Base-by-base conservation (phyloP, 768 basidiomycete species). In the Neoboletus magnificus region DNA sequence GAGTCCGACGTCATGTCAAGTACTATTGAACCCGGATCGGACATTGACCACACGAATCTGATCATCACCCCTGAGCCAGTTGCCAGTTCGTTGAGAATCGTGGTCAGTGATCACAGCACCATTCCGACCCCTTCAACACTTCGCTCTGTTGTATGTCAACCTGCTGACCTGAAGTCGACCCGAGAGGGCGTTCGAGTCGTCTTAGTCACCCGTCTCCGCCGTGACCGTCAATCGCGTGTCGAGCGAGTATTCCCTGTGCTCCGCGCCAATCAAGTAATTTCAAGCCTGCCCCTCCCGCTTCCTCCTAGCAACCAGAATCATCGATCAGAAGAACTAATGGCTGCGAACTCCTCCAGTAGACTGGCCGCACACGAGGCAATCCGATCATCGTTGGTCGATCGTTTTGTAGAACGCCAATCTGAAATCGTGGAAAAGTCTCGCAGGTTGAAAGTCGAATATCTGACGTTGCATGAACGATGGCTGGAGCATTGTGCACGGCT, bases 391-490 rank as follows among this genome's bases (percentile, higher is more conserved):
- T 73, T 91, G 40, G 72, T 77, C 40, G 75, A 79, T 55, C 81
- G 77, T 55, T 82, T 91, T 60, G 74, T 74, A 30, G 73, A 77
- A 60, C 81, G 82, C 8, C 78, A 84, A 59, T 72, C 72, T 6
- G 67, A 73, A 46, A 68, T 85, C 29, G 66, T 75, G 25, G 78
- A 76, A 51, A 92, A 92, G 71, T 71, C 79, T 20, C 66, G 77
- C 39, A 75, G 70, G 20, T 74, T 94, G 29, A 80, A 80, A 45
- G 76, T 76, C 54, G 82, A 93, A 67, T 94, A 96, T 66, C 64
- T 84, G 50, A 64, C 71, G 15, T 75, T 89, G 46, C 86, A 95
- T 62, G 79, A 82, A 59, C 78, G 80, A 44, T 96, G 93, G 93
- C 54, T 82, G 29, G 77, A 76, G 2, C 87, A 90, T 60, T 92